Conservation (phyloP, 495 filamentous ascomycete species). For the Aspergillus ostianus region DNA sequence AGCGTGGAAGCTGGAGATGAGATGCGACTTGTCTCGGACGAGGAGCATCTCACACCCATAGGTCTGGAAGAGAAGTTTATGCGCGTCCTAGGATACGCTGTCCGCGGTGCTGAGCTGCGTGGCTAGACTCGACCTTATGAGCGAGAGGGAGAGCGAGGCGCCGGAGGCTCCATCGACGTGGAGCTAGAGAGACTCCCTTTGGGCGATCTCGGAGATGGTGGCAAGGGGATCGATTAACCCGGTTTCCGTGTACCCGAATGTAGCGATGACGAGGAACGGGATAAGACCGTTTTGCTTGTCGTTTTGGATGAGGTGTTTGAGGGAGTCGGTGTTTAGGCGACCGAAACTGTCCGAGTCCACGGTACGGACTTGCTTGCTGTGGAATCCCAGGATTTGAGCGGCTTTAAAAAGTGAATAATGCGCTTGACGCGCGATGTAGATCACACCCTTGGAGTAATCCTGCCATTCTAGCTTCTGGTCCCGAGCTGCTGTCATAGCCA, state of each 20-base stretch:
- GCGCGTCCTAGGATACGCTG: conserved; percentile 27
- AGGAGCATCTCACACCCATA: conserved; percentile 23
- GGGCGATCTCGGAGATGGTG: conserved; percentile 7
- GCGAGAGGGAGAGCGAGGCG: conserved; percentile 20
- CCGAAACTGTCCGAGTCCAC: conserved; percentile 11
- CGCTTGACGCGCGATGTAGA: conserved; percentile 23
- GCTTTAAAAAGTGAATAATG: conserved; percentile 25
- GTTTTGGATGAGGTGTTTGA: conserved; percentile 11
- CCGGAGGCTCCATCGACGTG: conserved; percentile 26
- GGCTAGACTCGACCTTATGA: not conserved
- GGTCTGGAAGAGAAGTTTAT: conserved; percentile 30
- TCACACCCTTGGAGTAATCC: not conserved
- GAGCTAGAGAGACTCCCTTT: conserved; percentile 8
- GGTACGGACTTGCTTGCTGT: conserved; percentile 14
- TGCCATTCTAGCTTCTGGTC: conserved; percentile 16
- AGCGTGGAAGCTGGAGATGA: conserved; percentile 17
- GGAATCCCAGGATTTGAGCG: conserved; percentile 20
- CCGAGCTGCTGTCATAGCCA: conserved; percentile 19
- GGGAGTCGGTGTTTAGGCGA: conserved; percentile 2
- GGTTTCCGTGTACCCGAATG: conserved; percentile 26
- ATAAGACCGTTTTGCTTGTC: conserved; percentile 15
- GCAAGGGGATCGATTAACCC: conserved; percentile 22
- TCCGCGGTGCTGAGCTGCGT: conserved; percentile 12
- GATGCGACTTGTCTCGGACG: conserved; percentile 9
- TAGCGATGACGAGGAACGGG: conserved; percentile 23